Evolutionary conservation across 306 rosid genomes (phyloP), one percentile per base, ranked within the genome.

Genomic region (Casuarina equisetifolia): DNA sequence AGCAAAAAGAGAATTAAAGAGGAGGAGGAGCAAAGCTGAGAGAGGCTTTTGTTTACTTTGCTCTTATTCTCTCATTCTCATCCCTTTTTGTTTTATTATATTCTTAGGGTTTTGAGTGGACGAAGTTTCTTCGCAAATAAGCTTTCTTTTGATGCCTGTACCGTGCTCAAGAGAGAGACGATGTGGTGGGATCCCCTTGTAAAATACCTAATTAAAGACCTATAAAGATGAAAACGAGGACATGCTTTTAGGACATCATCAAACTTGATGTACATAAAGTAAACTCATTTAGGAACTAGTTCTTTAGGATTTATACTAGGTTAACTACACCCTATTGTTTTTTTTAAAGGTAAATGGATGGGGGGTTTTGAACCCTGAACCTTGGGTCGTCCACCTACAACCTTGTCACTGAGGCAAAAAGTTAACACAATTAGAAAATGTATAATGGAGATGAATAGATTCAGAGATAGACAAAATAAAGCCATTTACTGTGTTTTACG

Each of bases 41-140:
- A 82, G 84, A 82, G 85, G 85, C 90, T 89, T 92, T 89, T 87
- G 81, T 75, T 91, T 92, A 87, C 91, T 95, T 92, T 92, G 89
- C 85, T 81, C 90, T 85, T 89, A 84, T 87, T 89, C 91, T 85
- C 84, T 86, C 90, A 79, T 86, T 89, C 95, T 78, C 80, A 76
- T 82, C 87, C 87, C 99, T 92, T 91, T 92, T 92, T 92, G 96
- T 92, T 91, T 89, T 90, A 88, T 91, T 89, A 80, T 89, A 84
- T 81, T 84, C 80, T 89, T 89, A 86, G 93, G 97, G 93, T 86
- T 90, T 92, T 82, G 43, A 89, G 94, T 91, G 94, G 96, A 83
- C 71, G 85, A 86, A 83, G 88, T 91, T 88, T 89, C 99, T 92
- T 90, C 84, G 78, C 96, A 80, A 74, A 82, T 88, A 91, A 96